Evolutionary conservation across 2,329 filamentous ascomycete species (phyloP), one percentile per base, ranked within the genome.

Genomic region (Magnaporthiopsis rhizophila): DNA sequence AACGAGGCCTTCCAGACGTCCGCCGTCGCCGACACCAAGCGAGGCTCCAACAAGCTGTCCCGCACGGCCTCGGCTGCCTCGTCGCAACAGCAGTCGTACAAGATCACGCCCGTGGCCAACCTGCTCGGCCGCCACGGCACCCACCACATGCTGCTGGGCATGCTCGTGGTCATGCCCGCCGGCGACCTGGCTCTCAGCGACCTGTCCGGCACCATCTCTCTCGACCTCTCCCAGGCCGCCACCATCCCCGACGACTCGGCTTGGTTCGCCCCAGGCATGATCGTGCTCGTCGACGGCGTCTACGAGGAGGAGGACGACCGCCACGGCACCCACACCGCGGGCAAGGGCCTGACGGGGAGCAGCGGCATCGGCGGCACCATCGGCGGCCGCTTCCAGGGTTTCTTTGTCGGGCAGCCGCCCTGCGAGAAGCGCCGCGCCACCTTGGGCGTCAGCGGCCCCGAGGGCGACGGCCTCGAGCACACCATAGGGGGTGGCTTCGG

Each of bases 201-300:
- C 72, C 78, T 95, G 36, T 94, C 92, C 0, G 95, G 94, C 24
- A 94, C 90, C 63, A 96, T 99, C 70, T 83, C 86, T 2, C 80
- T 99, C 1, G 92, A 98, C 69, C 78, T 98, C 13, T 84, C 87
- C 26, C 89, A 94, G 71, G 91, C 94, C 0, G 86, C 88, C 28
- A 86, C 90, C 18, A 89, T 97, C 64, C 93, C 93, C 0, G 88
- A 92, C 66, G 88, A 94, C 72, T 92, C 91, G 30, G 89, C 91
- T 4, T 99, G 92, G 89, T 97, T 97, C 72, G 87, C 89, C 6
- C 93, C 95, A 0, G 96, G 96, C 3, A 98, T 98, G 92, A 90
- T 99, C 61, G 90, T 98, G 3, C 83, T 99, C 0, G 86, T 97
- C 0, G 95, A 99, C 71, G 95, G 95, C 8, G 87, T 94, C n/a